Evolutionary conservation across 2,329 filamentous ascomycete genomes (phyloP).

Genomic region (Metarhizium guizhouense): DNA sequence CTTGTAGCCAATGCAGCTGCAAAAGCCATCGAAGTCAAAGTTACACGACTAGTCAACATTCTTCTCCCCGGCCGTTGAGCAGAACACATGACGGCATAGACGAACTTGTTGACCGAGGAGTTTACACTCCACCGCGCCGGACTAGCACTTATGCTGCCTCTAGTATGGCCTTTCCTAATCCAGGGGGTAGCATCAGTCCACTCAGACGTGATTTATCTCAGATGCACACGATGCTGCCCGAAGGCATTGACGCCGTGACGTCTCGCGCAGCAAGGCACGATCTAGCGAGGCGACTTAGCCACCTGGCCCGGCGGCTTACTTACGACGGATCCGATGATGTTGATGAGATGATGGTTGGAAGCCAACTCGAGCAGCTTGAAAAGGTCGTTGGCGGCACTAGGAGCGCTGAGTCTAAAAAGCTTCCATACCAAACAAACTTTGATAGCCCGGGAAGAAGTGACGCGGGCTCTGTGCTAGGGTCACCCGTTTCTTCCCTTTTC

Average conservation of each 20-base stretch:
- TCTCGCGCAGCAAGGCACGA: constrained; percentile 29
- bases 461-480: constrained; percentile 21
- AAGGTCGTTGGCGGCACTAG: constrained; percentile 14
- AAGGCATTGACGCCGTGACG: constrained; percentile 7
- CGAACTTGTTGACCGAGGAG: background rate
- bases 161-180: constrained; percentile 22
- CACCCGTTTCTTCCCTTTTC: constrained; percentile 26
- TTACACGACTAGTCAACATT: background rate
- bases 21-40: constrained; percentile 3
- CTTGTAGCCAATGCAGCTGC: constrained; percentile 11
- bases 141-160: constrained; percentile 25
- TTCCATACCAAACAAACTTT: constrained; percentile 13
- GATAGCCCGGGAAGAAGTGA: constrained; percentile 19
- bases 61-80: constrained; percentile 3
- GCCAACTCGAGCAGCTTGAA: constrained; percentile 30
- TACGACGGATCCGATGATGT: constrained; percentile 22
- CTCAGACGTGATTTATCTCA: constrained; percentile 18
- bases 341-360: constrained; percentile 26
- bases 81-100: constrained; percentile 6
- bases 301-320: constrained; percentile 29
- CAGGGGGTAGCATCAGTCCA: constrained; percentile 18
- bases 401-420: constrained; percentile 9
- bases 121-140: constrained; percentile 18
- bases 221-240: constrained; percentile 4
- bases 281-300: constrained; percentile 32